Conservation (phyloP, 2,329 filamentous ascomycete genomes). For the Zymoseptoria brevis region DNA sequence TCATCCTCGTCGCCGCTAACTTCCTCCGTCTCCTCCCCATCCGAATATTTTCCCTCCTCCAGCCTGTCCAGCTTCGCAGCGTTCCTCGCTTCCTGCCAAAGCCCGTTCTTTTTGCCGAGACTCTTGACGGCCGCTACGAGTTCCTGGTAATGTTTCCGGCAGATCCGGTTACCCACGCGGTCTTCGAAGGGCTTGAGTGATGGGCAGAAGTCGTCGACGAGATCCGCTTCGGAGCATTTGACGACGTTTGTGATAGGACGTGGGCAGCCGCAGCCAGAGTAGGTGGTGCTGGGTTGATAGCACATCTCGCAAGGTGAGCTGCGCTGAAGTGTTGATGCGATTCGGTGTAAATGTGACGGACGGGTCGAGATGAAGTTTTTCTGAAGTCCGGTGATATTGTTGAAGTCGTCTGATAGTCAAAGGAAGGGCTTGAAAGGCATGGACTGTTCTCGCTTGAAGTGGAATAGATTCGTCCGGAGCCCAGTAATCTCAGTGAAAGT, state of each 20-base stretch:
- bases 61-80: neutral
- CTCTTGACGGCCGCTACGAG: neutral
- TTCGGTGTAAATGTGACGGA: neutral
- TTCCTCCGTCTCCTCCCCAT: neutral
- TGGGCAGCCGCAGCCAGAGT: constrained; percentile 4
- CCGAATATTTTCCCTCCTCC: neutral
- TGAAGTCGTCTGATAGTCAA: neutral
- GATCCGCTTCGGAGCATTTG: neutral
- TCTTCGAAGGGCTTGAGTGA: neutral
- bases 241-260: neutral
- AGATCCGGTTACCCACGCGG: neutral
- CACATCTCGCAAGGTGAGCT: neutral
- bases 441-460: neutral
- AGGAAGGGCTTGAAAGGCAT: neutral
- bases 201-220: neutral
- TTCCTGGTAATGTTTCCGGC: neutral
- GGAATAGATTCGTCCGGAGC: neutral
- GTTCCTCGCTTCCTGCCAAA: neutral
- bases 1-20: neutral
- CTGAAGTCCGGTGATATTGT: neutral
- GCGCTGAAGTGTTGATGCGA: neutral
- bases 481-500: neutral
- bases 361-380: neutral
- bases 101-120: neutral
- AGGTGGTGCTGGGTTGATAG: neutral